phyloP scores from a whole-genome alignment of 1,139 yeast species.

The Scheffersomyces illinoinensis region DNA sequence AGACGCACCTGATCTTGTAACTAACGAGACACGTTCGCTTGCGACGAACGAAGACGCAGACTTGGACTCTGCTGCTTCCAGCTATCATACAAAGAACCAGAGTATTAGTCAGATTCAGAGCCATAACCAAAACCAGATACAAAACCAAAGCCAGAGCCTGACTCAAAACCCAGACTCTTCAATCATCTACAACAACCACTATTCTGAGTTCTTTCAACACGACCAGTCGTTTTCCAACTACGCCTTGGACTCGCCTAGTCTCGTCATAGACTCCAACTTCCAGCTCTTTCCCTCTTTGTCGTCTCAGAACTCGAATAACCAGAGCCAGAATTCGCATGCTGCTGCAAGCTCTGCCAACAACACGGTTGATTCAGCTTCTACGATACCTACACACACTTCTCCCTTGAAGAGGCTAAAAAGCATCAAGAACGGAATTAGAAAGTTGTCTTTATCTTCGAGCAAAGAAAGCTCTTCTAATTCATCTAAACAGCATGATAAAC shows the following conservation, averaged over 20 bases:
- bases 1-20: conserved; percentile 8
- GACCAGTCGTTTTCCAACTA: conserved; percentile 11
- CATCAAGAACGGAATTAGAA: conserved; percentile 38
- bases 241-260: conserved; percentile 20
- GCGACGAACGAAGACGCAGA: conserved; percentile 1
- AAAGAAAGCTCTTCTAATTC: not conserved
- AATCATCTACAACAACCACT: not conserved
- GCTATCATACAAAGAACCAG: conserved; percentile 1
- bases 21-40: conserved; percentile 6
- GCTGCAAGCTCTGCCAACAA: conserved; percentile 1
- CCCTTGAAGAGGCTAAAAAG: conserved; percentile 38
- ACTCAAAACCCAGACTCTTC: conserved; percentile 2
- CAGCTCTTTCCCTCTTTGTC: conserved; percentile 14
- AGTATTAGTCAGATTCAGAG: not conserved
- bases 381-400: conserved; percentile 17
- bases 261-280: conserved; percentile 14
- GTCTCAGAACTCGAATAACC: conserved; percentile 1
- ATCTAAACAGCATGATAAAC: conserved; percentile 3
- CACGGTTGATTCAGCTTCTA: conserved; percentile 4
- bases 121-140: not conserved
- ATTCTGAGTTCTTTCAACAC: conserved; percentile 12
- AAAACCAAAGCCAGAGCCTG: not conserved
- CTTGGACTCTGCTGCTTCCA: conserved; percentile 5
- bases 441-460: conserved; percentile 24
- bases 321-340: not conserved